Base-by-base conservation (phyloP, 805 yeast genomes). In the Teunomyces stri region DNA sequence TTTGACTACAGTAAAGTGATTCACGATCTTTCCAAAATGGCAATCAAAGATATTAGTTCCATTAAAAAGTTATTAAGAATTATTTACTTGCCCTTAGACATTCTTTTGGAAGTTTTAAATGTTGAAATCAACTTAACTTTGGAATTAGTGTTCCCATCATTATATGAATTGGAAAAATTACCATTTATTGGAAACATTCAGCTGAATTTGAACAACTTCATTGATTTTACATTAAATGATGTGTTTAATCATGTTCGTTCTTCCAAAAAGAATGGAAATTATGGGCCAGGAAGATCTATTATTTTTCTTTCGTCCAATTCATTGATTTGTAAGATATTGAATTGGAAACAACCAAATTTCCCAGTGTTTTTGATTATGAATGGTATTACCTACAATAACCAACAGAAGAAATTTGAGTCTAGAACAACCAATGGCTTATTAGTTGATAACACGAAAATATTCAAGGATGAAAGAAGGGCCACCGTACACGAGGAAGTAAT, bases 311-410 rank as follows among this genome's bases (percentile, higher is more conserved):
- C 97, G 0, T 80, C 87, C 47, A 89, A 90, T 65, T 87, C 96
- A 29, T 80, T 83, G 40, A 89, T 90, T n/a, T 94, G 98, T 67
- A 89, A 96, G 9, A 87, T 89, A 40, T 69, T 94, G 56, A 94
- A 94, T 67, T 94, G 99, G 99, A 94, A 94, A 66, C 99, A 94
- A 68, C 98, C 99, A 11, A 92, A 92, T 64, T 94, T 86, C 68
- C 97, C 99, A 0, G 98, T 94, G 0, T 83, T 94, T 54, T 87
- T 88, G 68, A 81, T 84, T 47, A 80, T 91, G 78, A 84, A 82
- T 56, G 88, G 89, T n/a, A 70, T 84, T 9, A 69, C 75, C 38
- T 64, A 60, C 61, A 56, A 63, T 59, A 30, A 51, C 42, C 44
- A 53, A 2, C 46, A 51, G 13, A 52, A 58, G n/a, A 52, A 50